These are phyloP conservation scores for Ciborinia camelliae DNA, from an alignment of 2,329 filamentous ascomycete species.

Conservation along the genomic window DNA sequence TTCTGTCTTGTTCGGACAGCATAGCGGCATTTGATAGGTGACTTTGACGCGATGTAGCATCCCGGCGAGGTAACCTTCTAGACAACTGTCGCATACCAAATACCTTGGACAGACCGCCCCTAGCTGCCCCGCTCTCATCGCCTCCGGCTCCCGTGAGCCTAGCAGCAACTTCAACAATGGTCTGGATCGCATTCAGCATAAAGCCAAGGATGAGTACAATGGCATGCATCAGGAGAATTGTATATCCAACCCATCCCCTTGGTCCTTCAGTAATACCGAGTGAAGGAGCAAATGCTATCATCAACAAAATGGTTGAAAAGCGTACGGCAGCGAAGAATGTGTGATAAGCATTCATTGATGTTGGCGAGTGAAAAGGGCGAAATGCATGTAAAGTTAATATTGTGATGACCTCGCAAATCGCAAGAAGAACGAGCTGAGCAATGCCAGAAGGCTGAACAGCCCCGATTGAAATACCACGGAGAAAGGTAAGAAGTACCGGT, in stretches of 20 bases:
- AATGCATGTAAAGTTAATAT: slow-evolving; percentile 86
- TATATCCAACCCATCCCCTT: slow-evolving; percentile 94
- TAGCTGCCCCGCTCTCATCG: slow-evolving; percentile 65
- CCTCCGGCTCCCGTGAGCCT: slow-evolving; percentile 79
- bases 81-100: slow-evolving; percentile 90
- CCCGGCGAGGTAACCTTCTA: slow-evolving; percentile 62
- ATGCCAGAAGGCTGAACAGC: slow-evolving; percentile 91
- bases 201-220: slow-evolving; percentile 86
- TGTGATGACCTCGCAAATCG: slow-evolving; percentile 89
- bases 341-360: slow-evolving; percentile 97
- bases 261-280: slow-evolving; percentile 73
- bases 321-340: slow-evolving; percentile 77
- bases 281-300: slow-evolving; percentile 80
- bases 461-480: slow-evolving; percentile 86
- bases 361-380: slow-evolving; percentile 82
- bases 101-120: slow-evolving; percentile 83
- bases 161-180: slow-evolving; percentile 82
- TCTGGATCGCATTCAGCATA: slow-evolving; percentile 87
- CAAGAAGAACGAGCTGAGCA: slow-evolving; percentile 85
- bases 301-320: slow-evolving; percentile 70
- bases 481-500: slow-evolving; percentile 77
- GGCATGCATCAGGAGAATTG: slow-evolving; percentile 81
- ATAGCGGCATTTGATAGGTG: slow-evolving; percentile 81
- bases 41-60: slow-evolving; percentile 68
- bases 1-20: slow-evolving; percentile 65